phyloP scores from a whole-genome alignment of 2,329 filamentous ascomycete genomes.

The Leptosphaerulina australis region DNA sequence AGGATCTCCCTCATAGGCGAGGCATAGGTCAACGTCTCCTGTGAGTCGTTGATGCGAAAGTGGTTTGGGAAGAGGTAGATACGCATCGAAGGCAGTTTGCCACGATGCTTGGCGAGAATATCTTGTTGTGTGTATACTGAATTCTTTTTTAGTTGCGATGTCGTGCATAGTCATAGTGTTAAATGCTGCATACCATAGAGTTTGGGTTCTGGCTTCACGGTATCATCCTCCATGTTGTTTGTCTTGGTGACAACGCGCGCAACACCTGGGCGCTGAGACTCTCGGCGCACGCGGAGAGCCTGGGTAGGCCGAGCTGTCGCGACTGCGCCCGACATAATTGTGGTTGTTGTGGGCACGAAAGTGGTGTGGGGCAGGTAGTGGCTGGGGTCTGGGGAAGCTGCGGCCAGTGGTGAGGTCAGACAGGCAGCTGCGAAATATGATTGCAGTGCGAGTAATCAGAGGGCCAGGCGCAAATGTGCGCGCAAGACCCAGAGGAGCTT shows the following conservation, averaged over 20 bases:
- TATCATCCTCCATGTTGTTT: constrained; percentile 37
- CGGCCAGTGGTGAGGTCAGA: constrained; percentile 16
- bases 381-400: constrained; percentile 17
- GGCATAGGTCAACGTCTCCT: constrained; percentile 88
- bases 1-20: constrained; percentile 86
- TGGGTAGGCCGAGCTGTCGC: constrained; percentile 47
- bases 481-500: constrained; percentile 14
- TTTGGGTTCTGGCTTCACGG: constrained; percentile 37
- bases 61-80: constrained; percentile 84
- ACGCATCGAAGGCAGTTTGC: constrained; percentile 77
- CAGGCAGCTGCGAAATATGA: constrained; percentile 1
- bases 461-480: constrained; percentile 16
- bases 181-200: constrained; percentile 38
- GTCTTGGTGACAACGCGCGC: constrained; percentile 36
- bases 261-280: constrained; percentile 50
- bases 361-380: constrained; percentile 8
- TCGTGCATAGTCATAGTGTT: not conserved
- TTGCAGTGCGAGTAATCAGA: not conserved
- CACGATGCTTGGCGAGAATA: constrained; percentile 80
- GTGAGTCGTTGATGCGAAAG: constrained; percentile 84
- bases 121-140: constrained; percentile 75
- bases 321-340: constrained; percentile 43
- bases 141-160: constrained; percentile 16
- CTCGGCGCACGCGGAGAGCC: constrained; percentile 52
- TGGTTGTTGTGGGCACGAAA: constrained; percentile 1